These are phyloP conservation scores for Castanopsis chinensis DNA, from an alignment of 306 rosid genomes.

Conservation along the genomic window DNA sequence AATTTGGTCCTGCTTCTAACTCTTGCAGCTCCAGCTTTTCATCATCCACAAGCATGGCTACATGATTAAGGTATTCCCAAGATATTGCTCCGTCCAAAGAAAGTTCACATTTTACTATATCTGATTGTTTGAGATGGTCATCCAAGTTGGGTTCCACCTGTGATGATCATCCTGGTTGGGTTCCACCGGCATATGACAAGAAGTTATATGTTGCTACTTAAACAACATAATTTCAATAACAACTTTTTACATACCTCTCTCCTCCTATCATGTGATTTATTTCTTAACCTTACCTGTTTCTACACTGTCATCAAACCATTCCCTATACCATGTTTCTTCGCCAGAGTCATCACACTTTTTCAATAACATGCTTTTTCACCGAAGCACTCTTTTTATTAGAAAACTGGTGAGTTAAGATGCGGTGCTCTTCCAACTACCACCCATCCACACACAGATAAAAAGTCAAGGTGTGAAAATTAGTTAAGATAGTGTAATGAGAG, in stretches of 20 bases:
- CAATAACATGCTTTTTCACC: constrained; percentile 65
- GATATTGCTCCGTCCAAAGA: too few species aligned
- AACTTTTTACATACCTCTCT: constrained; percentile 46
- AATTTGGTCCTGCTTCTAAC: not conserved
- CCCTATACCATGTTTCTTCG: constrained; percentile 75
- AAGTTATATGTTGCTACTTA: not conserved
- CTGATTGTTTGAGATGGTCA: constrained; percentile 34
- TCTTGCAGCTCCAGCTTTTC: constrained; percentile 85
- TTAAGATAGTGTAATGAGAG: too few species aligned
- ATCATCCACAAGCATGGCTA: constrained; percentile 69
- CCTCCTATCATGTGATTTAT: constrained; percentile 53
- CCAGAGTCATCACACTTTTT: constrained; percentile 81
- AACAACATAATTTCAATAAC: constrained; percentile 7
- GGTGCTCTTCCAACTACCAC: too few species aligned
- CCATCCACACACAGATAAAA: too few species aligned
- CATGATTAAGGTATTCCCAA: constrained; percentile 39
- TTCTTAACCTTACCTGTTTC: constrained; percentile 60
- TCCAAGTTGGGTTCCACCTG: not conserved
- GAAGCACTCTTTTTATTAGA: constrained; percentile 14
- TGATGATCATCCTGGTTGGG: not conserved
- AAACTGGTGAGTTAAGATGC: too few species aligned
- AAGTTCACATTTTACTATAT: constrained; percentile 22
- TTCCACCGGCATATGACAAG: constrained; percentile 45
- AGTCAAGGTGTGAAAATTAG: too few species aligned
- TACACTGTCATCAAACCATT: constrained; percentile 69